Conservation (phyloP, 805 yeast genomes). For the Wickerhamia fluorescens region DNA sequence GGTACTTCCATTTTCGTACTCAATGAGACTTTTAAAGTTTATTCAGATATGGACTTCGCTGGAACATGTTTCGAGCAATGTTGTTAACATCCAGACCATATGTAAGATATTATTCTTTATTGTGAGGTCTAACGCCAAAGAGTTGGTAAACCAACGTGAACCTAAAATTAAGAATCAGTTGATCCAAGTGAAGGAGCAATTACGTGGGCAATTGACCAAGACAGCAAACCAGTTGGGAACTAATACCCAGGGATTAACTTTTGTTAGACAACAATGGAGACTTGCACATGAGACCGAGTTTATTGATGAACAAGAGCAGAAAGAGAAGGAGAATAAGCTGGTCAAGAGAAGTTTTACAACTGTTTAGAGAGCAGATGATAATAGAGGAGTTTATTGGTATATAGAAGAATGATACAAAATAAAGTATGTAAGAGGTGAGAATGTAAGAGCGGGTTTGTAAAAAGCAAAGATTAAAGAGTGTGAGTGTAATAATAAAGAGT, state of each 20-base stretch:
- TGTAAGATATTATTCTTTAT: constrained; percentile 74
- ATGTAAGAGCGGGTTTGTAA: too few species aligned
- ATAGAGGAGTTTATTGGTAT: too few species aligned
- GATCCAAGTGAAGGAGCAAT: constrained; percentile 50
- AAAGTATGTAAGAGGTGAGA: too few species aligned
- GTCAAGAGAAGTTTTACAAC: constrained; percentile 73
- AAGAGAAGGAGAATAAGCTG: constrained; percentile 44
- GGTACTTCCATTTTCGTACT: constrained; percentile 84
- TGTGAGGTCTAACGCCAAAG: constrained; percentile 67
- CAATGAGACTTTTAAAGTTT: constrained; percentile 61
- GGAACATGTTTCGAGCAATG: constrained; percentile 31
- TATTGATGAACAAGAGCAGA: constrained; percentile 58
- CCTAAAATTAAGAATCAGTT: constrained; percentile 57
- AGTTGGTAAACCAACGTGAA: constrained; percentile 65
- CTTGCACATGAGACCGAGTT: constrained; percentile 67
- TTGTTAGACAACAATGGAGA: constrained; percentile 72
- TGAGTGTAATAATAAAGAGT: too few species aligned
- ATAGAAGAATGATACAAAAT: too few species aligned
- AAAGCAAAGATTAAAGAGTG: too few species aligned
- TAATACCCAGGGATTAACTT: constrained; percentile 77
- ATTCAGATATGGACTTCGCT: constrained; percentile 66
- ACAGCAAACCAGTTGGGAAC: constrained; percentile 64
- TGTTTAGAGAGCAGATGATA: constrained; percentile 16
- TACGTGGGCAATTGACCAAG: constrained; percentile 48
- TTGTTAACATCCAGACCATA: constrained; percentile 53